Evolutionary conservation across 78 protist species (phyloP).

Genomic region (Dictyostelium discoideum): DNA sequence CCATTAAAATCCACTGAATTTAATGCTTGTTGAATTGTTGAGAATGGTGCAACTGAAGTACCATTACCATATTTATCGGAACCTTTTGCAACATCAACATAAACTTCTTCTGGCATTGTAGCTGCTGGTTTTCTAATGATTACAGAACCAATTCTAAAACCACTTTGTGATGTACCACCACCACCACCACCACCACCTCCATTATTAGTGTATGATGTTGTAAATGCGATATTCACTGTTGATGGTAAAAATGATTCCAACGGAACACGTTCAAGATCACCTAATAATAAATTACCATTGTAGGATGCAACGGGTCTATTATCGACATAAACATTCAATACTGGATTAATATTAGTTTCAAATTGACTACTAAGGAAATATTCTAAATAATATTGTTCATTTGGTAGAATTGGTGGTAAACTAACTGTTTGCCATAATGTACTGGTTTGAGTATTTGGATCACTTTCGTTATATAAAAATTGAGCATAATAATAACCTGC

Average conservation of each 20-base stretch:
- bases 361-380: neutral
- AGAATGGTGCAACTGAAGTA: neutral
- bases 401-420: neutral
- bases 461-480: neutral
- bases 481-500: slow-evolving; percentile 50
- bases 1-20: neutral
- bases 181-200: neutral
- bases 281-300: slow-evolving; percentile 6
- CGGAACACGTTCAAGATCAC: neutral
- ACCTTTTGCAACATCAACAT: slow-evolving; percentile 30
- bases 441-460: neutral
- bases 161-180: neutral
- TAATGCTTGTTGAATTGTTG: slow-evolving; percentile 27
- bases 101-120: neutral
- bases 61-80: slow-evolving; percentile 39
- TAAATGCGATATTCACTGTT: neutral
- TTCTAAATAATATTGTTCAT: neutral
- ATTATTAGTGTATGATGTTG: neutral
- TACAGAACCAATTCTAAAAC: neutral
- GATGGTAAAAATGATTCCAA: neutral
- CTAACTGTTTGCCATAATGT: neutral
- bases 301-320: neutral
- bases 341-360: neutral
- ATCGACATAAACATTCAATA: neutral
- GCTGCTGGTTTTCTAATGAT: neutral